Base-by-base conservation (phyloP, 306 rosid species). In the Mimosa bimucronata region DNA sequence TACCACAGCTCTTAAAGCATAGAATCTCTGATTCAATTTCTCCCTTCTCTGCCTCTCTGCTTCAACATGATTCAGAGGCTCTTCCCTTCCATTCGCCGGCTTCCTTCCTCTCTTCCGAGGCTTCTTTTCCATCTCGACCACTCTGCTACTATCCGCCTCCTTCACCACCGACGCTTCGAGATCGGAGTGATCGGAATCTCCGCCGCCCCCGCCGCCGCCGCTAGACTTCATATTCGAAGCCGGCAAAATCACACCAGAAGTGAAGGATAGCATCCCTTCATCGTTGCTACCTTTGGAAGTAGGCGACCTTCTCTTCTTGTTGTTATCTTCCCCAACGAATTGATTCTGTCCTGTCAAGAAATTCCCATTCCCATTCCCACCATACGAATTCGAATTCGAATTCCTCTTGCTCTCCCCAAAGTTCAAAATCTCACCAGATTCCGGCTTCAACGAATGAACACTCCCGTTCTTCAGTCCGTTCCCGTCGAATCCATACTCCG, bases 1-100 rank as follows among this genome's bases (percentile, higher is more conserved):
- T 30, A 95, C 99, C 37, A 95, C 99, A 0, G 98, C 99, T 23
- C 99, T 88, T 42, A 95, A 98, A 2, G 99, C 91, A 13, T 95
- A 95, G 87, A 95, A 95, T 38, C 94, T 88, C 77, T 95, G 99
- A 74, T 95, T 95, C 19, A 91, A 92, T 87, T 95, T 95, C 89
- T 95, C 98, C 66, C 99, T 86, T 65, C 99, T 78, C 71, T 95
- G 98, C 37, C 98, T 83, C 86, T 95, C 99, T 0, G 98, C 99
- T 50, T 95, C 99, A 4, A 95, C 99, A 3, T 95, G 99, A 55
- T 95, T 93, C 80, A 95, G 64, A 1, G 99, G 99, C 75, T 95
- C 99, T 67, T 93, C 99, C 79, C 99, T 87, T 0, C 98, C 99
- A 29, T 95, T 95, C 0, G 99, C 98, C 5, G 99, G 99, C 61